Percentiles rank a stretch among this genome's conserved stretches.
phyloP scores from a whole-genome alignment of 352 stramenopile species.

The Phytophthora cryptogea region DNA sequence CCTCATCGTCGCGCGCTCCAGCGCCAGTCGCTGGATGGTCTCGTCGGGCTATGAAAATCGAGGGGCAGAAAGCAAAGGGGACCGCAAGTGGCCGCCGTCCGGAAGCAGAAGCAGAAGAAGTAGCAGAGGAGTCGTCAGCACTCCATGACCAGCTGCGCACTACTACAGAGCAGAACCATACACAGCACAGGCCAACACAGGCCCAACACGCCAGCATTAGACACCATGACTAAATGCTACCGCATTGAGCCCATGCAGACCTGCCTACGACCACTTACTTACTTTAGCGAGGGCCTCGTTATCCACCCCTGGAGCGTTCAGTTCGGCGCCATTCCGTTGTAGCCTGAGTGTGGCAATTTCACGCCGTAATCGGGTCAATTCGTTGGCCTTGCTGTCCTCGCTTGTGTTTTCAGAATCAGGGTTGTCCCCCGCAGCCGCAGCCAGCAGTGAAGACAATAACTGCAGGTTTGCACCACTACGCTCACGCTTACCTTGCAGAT shows the following conservation, averaged over 20 bases:
- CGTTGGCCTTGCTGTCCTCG: slow-evolving; percentile 36
- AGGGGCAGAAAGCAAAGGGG: slow-evolving; percentile 37
- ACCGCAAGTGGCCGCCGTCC: slow-evolving; percentile 36
- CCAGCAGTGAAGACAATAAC: slow-evolving; percentile 37
- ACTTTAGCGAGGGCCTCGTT: slow-evolving; percentile 42
- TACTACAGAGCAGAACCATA: slow-evolving; percentile 39
- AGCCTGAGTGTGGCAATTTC: slow-evolving; percentile 42
- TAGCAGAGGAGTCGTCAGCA: slow-evolving; percentile 43
- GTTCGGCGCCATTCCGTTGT: slow-evolving; percentile 26
- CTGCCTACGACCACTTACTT: slow-evolving; percentile 42
- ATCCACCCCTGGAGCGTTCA: slow-evolving; percentile 24
- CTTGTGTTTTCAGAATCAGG: slow-evolving; percentile 14
- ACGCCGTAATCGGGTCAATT: slow-evolving; percentile 47
- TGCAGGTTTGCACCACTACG: slow-evolving; percentile 41
- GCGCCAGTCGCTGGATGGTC: slow-evolving; percentile 57
- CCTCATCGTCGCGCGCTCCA: slow-evolving; percentile 50
- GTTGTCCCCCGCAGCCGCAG: slow-evolving; percentile 17
- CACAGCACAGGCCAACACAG: slow-evolving; percentile 32
- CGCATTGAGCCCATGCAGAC: slow-evolving; percentile 35
- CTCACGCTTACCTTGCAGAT: slow-evolving; percentile 64
- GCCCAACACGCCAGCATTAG: slow-evolving; percentile 42
- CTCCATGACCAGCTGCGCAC: slow-evolving; percentile 40
- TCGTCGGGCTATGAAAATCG: slow-evolving; percentile 40
- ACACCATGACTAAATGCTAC: slow-evolving; percentile 24
- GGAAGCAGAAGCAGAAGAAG: slow-evolving; percentile 39